Evolutionary conservation across 495 filamentous ascomycete species (phyloP), one percentile per base, ranked within the genome.

Genomic region (Penicillium longicatenatum): DNA sequence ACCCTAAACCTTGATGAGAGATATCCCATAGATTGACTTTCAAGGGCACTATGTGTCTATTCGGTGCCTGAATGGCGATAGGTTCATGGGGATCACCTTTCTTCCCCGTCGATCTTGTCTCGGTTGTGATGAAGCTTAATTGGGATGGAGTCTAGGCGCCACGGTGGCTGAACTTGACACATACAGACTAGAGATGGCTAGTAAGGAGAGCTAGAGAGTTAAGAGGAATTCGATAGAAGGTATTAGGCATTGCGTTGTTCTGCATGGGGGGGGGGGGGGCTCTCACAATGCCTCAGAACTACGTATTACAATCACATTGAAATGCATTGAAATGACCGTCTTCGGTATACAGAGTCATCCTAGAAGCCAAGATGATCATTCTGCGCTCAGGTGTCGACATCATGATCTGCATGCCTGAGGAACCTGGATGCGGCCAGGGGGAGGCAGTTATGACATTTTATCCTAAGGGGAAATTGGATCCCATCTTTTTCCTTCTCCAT

Each of bases 331-430:
- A 35, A 14, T 35, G 10, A 35, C 51, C n/a, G 16, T 20, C 41
- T 17, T 43, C 19, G 19, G 41, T 17, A 14, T 16, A 46, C 6
- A 22, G 19, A 16, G 10, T 19, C 21, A n/a, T n/a, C n/a, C n/a
- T n/a, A n/a, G n/a, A n/a, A n/a, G n/a, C n/a, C 26, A 30, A 35
- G 42, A 17, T 46, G 20, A 39, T 29, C 37, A 62, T 60, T 53
- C 57, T 53, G 52, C 37, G 19, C 20, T 29, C 51, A 31, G 56
- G 4, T 47, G 56, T 46, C 61, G 61, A 62, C 62, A 61, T 67
- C 65, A 67, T 67, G 65, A 67, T 67, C 65, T 67, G 61, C 65
- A 67, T 67, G 62, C 61, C 62, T 55, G 29, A 50, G 41, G 48
- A 44, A 21, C 50, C 60, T 67, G 64, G 61, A 64, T 67, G 61